phyloP scores from a whole-genome alignment of 306 rosid genomes.

The Potentilla sterilis region DNA sequence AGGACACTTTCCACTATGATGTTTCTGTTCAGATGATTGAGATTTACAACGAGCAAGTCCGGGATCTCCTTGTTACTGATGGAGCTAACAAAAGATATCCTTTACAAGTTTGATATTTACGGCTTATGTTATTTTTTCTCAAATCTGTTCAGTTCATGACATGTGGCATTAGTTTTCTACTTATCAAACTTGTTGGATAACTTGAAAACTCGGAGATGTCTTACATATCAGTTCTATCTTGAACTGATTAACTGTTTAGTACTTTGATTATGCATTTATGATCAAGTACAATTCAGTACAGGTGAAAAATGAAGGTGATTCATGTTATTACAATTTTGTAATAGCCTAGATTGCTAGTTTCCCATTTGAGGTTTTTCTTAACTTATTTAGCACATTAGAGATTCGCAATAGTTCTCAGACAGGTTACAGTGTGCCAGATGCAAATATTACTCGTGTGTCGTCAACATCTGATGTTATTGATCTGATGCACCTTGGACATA shows the following conservation, averaged over 20 bases:
- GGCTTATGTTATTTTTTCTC: slow-evolving; percentile 19
- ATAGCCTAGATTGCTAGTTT: background rate
- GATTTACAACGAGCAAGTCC: slow-evolving; percentile 95
- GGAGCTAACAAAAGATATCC: slow-evolving; percentile 97
- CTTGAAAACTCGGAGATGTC: background rate
- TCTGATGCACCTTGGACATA: slow-evolving; percentile 90
- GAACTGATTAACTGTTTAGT: background rate
- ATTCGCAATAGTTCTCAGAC: slow-evolving; percentile 81
- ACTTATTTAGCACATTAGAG: slow-evolving; percentile 62
- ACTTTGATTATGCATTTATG: background rate
- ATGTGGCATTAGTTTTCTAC: background rate
- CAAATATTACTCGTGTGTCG: slow-evolving; percentile 68
- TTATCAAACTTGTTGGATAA: background rate
- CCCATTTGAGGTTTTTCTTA: slow-evolving; percentile 40
- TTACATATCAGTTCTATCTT: background rate
- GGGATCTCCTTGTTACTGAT: slow-evolving; percentile 84
- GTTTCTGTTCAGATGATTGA: slow-evolving; percentile 97
- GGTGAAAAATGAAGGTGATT: background rate
- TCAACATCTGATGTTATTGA: slow-evolving; percentile 85
- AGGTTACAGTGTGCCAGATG: slow-evolving; percentile 92
- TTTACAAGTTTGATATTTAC: slow-evolving; percentile 19
- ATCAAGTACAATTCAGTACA: background rate
- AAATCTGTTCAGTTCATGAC: background rate
- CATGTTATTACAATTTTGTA: background rate
- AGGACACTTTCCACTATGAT: slow-evolving; percentile 68